These are phyloP conservation scores for Hapsidospora chrysogenum DNA, from an alignment of 495 filamentous ascomycete species.

Conservation along the genomic window DNA sequence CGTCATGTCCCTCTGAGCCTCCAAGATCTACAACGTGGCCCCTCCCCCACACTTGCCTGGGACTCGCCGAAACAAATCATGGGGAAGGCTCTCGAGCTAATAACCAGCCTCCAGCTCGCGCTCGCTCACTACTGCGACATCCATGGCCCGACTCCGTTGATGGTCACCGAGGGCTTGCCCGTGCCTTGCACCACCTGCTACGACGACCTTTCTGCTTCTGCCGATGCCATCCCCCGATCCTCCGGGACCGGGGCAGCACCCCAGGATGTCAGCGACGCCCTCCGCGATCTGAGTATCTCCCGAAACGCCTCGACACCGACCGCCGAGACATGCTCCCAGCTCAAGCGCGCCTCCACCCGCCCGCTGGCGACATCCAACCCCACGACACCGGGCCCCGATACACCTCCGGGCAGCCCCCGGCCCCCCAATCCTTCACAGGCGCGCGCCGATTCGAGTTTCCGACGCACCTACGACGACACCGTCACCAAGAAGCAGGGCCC, in stretches of 20 bases:
- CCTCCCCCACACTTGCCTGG: no score
- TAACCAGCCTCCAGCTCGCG: conserved; percentile 50
- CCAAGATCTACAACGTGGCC: no score
- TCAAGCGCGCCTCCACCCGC: conserved; percentile 16
- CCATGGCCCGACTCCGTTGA: conserved; percentile 86
- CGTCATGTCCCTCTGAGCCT: no score
- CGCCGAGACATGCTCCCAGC: background rate
- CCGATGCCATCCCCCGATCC: background rate
- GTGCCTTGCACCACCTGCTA: conserved; percentile 63
- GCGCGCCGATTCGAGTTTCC: conserved; percentile 32
- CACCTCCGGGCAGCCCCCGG: conserved; percentile 46
- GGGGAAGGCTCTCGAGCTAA: conserved; percentile 11
- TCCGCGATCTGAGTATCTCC: conserved; percentile 22
- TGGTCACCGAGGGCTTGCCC: conserved; percentile 80
- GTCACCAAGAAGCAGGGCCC: conserved; percentile 33
- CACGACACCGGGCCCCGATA: conserved; percentile 27
- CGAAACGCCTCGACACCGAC: conserved; percentile 5
- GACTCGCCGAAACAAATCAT: no score
- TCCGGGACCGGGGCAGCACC: conserved; percentile 4
- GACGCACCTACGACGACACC: conserved; percentile 38
- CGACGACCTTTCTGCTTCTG: conserved; percentile 14
- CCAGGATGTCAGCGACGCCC: conserved; percentile 18
- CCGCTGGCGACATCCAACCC: conserved; percentile 12
- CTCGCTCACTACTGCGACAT: conserved; percentile 94
- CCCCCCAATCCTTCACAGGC: conserved; percentile 13